Evolutionary conservation across 176 grass and related monocot genomes (phyloP).

Genomic region (Alloteropsis semialata): DNA sequence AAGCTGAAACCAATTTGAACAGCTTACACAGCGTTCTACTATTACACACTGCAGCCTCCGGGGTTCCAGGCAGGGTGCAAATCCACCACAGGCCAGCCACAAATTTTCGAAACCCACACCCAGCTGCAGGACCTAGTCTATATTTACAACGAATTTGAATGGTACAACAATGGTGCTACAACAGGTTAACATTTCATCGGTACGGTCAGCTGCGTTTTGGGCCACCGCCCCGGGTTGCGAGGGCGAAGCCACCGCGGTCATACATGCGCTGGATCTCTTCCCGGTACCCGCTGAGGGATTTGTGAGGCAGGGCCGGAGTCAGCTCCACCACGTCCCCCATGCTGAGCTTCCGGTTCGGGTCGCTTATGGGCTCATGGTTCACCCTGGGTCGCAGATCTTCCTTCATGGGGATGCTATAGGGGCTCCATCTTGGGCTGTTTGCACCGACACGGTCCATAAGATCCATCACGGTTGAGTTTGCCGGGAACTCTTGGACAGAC

Average conservation of each 20-base stretch:
- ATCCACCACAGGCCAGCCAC: not conserved
- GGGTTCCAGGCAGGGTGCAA: not conserved
- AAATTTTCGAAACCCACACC: not conserved
- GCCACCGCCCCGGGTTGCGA: slow-evolving; percentile 29
- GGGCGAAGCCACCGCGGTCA: slow-evolving; percentile 39
- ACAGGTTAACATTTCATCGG: not conserved
- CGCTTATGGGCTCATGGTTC: slow-evolving; percentile 54
- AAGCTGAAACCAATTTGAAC: slow-evolving; percentile 34
- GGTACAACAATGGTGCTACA: slow-evolving; percentile 22
- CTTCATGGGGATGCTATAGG: slow-evolving; percentile 61
- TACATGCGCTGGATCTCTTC: slow-evolving; percentile 93
- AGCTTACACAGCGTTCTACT: not conserved
- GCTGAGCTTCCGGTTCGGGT: slow-evolving; percentile 50
- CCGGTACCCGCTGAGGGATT: slow-evolving; percentile 63
- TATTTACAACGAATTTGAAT: slow-evolving; percentile 64
- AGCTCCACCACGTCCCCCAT: slow-evolving; percentile 90
- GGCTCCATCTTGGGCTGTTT: slow-evolving; percentile 48
- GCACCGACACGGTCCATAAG: slow-evolving; percentile 52
- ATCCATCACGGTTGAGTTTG: slow-evolving; percentile 63
- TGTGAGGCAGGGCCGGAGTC: slow-evolving; percentile 46
- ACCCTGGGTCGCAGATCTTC: slow-evolving; percentile 68
- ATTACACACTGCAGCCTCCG: slow-evolving; percentile 22
- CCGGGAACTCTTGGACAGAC: slow-evolving; percentile 70
- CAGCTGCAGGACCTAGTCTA: not conserved
- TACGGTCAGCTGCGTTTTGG: slow-evolving; percentile 38